Conservation (phyloP, 2,329 filamentous ascomycete species). For the Exophiala bonariae region DNA sequence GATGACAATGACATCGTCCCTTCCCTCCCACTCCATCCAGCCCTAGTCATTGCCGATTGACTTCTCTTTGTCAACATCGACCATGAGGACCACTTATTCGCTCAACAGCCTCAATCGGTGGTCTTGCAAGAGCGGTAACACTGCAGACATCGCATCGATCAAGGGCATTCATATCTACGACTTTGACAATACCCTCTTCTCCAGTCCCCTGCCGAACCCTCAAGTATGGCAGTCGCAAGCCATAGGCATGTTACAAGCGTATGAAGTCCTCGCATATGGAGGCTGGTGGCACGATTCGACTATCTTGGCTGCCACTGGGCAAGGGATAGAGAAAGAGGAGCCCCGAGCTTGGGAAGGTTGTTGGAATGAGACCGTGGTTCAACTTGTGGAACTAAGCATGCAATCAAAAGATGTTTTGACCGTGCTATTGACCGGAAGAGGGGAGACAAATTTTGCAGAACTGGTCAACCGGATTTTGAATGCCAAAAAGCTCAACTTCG, state of each 20-base stretch:
- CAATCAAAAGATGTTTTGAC: conserved; percentile 80
- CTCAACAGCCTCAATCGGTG: conserved; percentile 77
- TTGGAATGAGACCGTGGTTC: conserved; percentile 91
- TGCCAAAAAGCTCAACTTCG: conserved; percentile 79
- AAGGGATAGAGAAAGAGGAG: conserved; percentile 80
- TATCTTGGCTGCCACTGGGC: conserved; percentile 82
- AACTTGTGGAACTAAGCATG: conserved; percentile 78
- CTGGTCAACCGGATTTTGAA: conserved; percentile 78
- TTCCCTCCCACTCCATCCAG: not conserved
- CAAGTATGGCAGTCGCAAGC: conserved; percentile 81
- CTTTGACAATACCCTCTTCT: conserved; percentile 96
- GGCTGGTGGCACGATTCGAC: conserved; percentile 96
- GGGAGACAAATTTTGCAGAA: conserved; percentile 73
- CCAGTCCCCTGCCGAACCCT: conserved; percentile 83
- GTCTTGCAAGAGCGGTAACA: conserved; percentile 69
- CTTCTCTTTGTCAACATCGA: not conserved
- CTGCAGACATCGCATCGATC: conserved; percentile 69
- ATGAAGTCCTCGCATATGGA: conserved; percentile 75
- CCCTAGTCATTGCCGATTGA: not conserved
- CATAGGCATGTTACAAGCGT: conserved; percentile 72
- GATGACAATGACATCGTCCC: not conserved
- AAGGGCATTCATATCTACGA: conserved; percentile 89
- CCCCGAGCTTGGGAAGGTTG: conserved; percentile 81
- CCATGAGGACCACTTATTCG: conserved; percentile 48
- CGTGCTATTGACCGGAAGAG: conserved; percentile 83